phyloP scores from a whole-genome alignment of 2,329 filamentous ascomycete genomes.

The Trichoderma arundinaceum region DNA sequence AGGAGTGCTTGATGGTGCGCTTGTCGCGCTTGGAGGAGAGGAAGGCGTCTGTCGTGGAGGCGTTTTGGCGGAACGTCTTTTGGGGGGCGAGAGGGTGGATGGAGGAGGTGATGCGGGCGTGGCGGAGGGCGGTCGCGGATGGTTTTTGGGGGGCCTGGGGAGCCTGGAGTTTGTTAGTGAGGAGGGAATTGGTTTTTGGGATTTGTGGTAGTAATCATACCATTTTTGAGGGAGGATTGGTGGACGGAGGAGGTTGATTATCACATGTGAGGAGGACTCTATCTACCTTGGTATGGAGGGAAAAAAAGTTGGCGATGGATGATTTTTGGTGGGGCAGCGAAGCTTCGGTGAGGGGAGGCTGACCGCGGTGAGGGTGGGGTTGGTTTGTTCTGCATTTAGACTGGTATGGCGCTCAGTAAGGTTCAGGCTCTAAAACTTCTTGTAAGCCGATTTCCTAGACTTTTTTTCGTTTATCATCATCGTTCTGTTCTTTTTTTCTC shows the following conservation, averaged over 20 bases:
- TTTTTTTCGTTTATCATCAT: neutral
- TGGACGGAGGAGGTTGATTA: neutral
- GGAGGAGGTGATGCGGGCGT: constrained; percentile 55
- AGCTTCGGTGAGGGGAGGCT: constrained; percentile 30
- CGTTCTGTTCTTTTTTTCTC: neutral
- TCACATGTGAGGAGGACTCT: neutral
- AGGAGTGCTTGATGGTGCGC: constrained; percentile 77
- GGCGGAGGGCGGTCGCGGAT: constrained; percentile 62
- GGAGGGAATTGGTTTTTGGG: neutral
- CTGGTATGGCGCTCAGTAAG: too few relatives aligned
- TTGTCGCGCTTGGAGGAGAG: constrained; percentile 81
- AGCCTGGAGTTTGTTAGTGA: constrained; percentile 30
- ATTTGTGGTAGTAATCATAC: neutral
- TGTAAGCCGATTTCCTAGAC: neutral
- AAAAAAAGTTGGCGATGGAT: constrained; percentile 20
- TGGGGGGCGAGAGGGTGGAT: constrained; percentile 58
- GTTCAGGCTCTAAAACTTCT: too few relatives aligned
- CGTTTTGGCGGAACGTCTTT: constrained; percentile 58
- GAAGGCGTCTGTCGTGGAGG: constrained; percentile 63
- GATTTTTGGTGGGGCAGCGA: constrained; percentile 16
- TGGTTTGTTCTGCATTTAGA: neutral
- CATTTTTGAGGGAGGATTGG: constrained; percentile 22
- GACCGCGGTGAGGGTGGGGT: constrained; percentile 31
- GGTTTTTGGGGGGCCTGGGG: constrained; percentile 53
- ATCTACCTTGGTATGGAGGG: too few relatives aligned